Conservation (phyloP, 2,329 filamentous ascomycete species). For the Penicillium sp. region DNA sequence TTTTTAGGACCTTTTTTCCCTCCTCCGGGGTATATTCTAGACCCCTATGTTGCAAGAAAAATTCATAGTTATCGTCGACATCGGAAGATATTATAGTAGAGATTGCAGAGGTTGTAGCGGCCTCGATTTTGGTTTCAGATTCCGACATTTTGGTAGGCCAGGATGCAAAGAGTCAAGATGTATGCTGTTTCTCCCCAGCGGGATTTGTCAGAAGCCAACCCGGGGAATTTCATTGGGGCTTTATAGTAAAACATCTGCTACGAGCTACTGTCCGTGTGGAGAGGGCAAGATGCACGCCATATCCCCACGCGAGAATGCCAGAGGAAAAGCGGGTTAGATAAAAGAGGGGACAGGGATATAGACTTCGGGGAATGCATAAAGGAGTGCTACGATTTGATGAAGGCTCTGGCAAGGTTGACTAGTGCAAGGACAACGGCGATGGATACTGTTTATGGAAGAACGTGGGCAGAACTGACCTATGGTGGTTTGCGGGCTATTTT, state of each 20-base stretch:
- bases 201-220: background rate
- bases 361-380: background rate
- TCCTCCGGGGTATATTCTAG: slow-evolving; percentile 25
- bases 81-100: slow-evolving; percentile 17
- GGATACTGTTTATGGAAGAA: background rate
- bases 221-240: background rate
- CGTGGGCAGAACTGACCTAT: background rate
- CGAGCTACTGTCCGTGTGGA: background rate
- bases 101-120: slow-evolving; percentile 6
- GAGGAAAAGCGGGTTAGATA: background rate
- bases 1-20: slow-evolving; percentile 46
- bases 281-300: background rate
- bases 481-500: background rate
- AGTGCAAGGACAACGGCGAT: background rate
- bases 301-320: background rate
- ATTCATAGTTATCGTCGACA: slow-evolving; percentile 39
- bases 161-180: background rate
- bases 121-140: slow-evolving; percentile 1
- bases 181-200: background rate
- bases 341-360: background rate
- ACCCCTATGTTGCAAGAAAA: slow-evolving; percentile 31
- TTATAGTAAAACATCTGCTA: background rate
- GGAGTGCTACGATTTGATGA: background rate
- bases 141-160: background rate
- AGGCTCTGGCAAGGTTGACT: background rate